Base-by-base conservation (phyloP, 1,284 basidiomycete genomes). In the Malassezia japonica region DNA sequence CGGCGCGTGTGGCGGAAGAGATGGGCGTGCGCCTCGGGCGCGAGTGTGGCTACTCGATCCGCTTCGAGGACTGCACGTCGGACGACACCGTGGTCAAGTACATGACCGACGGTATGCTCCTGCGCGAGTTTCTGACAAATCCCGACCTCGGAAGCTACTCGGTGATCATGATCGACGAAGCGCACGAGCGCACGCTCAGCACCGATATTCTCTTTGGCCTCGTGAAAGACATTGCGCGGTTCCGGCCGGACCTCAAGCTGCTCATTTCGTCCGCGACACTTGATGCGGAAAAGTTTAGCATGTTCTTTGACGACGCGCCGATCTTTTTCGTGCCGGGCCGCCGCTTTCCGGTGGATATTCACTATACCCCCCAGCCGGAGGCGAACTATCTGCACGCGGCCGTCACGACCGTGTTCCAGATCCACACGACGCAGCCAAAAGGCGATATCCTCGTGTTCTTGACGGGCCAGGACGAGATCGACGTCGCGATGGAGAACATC, bases 391-490 rank as follows among this genome's bases (percentile, higher is more conserved):
- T 98, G 25, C 91, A 98, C 70, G 94, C 94, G 6, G 89, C 92
- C 25, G 92, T 99, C 69, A 98, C 92, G 4, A 98, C 94, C 6
- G 83, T 98, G 24, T 94, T 99, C 76, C 94, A 98, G 74, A 98
- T 98, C 38, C 94, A 99, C 73, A 96, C 91, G 1, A 95, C 92
- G 0, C 92, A 98, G 65, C 90, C 91, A 0, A 87, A 86, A 66
- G 94, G 94, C n/a, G 94, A 98, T 69, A 92, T 99, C 58, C 80
- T 98, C 25, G 88, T 98, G 1, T 98, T 98, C 76, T 79, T 99
- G 40, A 98, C 94, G 0, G 94, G 94, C 60, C 94, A 98, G 79
- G 94, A 98, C 73, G 94, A 98, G 75, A 99, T 98, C 57, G 94
- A 99, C 74, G 86, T 88, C 1, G 91, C 90, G 20, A 73, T 73